A percentile compares a stretch with the other conserved stretches of the same genome.
These are phyloP conservation scores for Fonsecaea monophora DNA, from an alignment of 2,329 filamentous ascomycete species.

Conservation along the genomic window DNA sequence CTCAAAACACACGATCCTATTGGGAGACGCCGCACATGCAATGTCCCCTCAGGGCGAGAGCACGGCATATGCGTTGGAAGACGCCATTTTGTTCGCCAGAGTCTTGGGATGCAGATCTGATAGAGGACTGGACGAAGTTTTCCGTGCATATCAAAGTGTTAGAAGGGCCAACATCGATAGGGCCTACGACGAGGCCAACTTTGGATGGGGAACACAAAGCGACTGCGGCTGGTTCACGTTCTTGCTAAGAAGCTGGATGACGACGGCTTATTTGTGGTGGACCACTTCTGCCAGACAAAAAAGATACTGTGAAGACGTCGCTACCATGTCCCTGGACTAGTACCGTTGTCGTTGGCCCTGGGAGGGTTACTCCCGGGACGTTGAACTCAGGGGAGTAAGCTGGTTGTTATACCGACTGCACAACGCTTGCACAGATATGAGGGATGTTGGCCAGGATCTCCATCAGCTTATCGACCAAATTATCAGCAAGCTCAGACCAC, in stretches of 20 bases:
- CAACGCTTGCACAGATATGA: background rate
- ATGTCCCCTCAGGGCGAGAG: slow-evolving; percentile 32
- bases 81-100: slow-evolving; percentile 29
- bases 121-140: slow-evolving; percentile 9
- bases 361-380: background rate
- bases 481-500: background rate
- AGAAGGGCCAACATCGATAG: slow-evolving; percentile 22
- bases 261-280: slow-evolving; percentile 30
- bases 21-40: slow-evolving; percentile 56
- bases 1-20: slow-evolving; percentile 53
- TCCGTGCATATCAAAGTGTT: slow-evolving; percentile 24
- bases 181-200: slow-evolving; percentile 26
- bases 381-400: background rate
- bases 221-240: slow-evolving; percentile 32
- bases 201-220: slow-evolving; percentile 32
- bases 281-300: slow-evolving; percentile 24
- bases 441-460: no score
- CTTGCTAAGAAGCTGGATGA: slow-evolving; percentile 27
- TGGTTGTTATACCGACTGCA: slow-evolving; percentile 2
- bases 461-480: background rate
- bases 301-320: slow-evolving; percentile 31
- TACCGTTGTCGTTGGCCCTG: background rate
- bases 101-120: slow-evolving; percentile 13
- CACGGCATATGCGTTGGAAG: slow-evolving; percentile 28
- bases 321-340: slow-evolving; percentile 22